These are phyloP conservation scores for Candida parachauliodes DNA, from an alignment of 805 yeast species.

Conservation along the genomic window DNA sequence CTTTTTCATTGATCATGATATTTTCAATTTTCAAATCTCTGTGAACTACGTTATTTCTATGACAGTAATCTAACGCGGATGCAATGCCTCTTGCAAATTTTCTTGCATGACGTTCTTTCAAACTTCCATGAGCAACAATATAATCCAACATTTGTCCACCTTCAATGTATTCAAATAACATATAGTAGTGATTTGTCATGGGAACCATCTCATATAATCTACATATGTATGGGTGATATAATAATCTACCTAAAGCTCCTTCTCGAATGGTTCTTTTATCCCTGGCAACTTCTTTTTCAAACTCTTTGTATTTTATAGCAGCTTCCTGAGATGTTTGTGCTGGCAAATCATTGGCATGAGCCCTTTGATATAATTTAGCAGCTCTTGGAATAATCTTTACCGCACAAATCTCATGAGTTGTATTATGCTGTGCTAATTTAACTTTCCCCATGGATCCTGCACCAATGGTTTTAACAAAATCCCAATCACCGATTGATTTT, in stretches of 20 bases:
- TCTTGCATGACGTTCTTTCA: slow-evolving; percentile 91
- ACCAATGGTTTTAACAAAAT: slow-evolving; percentile 88
- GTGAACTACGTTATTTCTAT: slow-evolving; percentile 91
- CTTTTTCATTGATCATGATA: slow-evolving; percentile 88
- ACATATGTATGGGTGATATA: slow-evolving; percentile 91
- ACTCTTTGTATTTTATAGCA: slow-evolving; percentile 61
- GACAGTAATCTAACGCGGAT: slow-evolving; percentile 90
- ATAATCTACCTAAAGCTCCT: slow-evolving; percentile 86
- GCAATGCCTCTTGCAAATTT: slow-evolving; percentile 94
- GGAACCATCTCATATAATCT: slow-evolving; percentile 89
- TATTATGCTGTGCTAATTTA: slow-evolving; percentile 82
- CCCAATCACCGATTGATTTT: slow-evolving; percentile 94
- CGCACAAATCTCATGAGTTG: slow-evolving; percentile 81
- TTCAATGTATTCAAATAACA: slow-evolving; percentile 93
- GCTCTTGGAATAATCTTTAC: slow-evolving; percentile 93
- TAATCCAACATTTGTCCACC: slow-evolving; percentile 98
- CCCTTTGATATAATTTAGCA: slow-evolving; percentile 68
- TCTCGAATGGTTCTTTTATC: slow-evolving; percentile 92
- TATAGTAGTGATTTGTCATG: slow-evolving; percentile 94
- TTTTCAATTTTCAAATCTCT: slow-evolving; percentile 96
- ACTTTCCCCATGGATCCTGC: slow-evolving; percentile 99
- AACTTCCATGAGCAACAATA: slow-evolving; percentile 91
- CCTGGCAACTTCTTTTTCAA: slow-evolving; percentile 79
- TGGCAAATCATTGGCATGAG: slow-evolving; percentile 66
- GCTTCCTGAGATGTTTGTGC: slow-evolving; percentile 56